These are phyloP conservation scores for Aureobasidium sp. DNA, from an alignment of 2,329 filamentous ascomycete genomes.

Conservation along the genomic window DNA sequence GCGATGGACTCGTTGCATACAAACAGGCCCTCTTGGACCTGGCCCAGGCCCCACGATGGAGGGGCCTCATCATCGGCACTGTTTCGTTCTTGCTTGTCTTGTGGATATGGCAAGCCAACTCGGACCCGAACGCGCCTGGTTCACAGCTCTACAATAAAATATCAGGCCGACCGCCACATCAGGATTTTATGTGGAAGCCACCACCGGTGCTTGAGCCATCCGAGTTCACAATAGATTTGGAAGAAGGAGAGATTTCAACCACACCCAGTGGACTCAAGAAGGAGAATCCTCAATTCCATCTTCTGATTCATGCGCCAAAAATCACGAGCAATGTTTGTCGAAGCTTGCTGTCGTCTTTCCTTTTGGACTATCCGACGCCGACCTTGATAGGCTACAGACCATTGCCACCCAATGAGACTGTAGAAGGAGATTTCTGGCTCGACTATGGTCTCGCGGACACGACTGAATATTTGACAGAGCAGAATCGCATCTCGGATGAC, in stretches of 20 bases:
- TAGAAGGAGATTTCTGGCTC: conserved; percentile 7
- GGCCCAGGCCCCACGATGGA: conserved; percentile 13
- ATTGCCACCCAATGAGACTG: background rate
- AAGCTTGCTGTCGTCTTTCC: conserved; percentile 2
- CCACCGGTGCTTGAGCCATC: background rate
- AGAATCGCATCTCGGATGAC: background rate
- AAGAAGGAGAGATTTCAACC: background rate
- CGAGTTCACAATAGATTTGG: background rate
- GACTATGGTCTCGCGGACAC: conserved; percentile 10
- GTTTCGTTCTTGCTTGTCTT: conserved; percentile 2
- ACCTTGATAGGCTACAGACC: conserved; percentile 11
- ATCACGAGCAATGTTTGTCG: conserved; percentile 11
- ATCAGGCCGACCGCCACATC: background rate
- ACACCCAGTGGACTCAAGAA: conserved; percentile 6
- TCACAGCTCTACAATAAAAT: conserved; percentile 11
- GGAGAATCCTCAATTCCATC: conserved; percentile 13
- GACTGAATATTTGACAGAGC: background rate
- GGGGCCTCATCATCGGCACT: conserved; percentile 4
- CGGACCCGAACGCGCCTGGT: conserved; percentile 1
- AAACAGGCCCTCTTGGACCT: conserved; percentile 6
- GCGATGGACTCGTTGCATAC: background rate
- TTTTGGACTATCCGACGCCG: conserved; percentile 9
- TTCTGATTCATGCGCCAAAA: conserved; percentile 13
- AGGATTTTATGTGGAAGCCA: conserved; percentile 8
- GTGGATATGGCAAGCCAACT: conserved; percentile 13